Conservation (phyloP, 2,329 filamentous ascomycete genomes). For the Rhinocladiella mackenziei region DNA sequence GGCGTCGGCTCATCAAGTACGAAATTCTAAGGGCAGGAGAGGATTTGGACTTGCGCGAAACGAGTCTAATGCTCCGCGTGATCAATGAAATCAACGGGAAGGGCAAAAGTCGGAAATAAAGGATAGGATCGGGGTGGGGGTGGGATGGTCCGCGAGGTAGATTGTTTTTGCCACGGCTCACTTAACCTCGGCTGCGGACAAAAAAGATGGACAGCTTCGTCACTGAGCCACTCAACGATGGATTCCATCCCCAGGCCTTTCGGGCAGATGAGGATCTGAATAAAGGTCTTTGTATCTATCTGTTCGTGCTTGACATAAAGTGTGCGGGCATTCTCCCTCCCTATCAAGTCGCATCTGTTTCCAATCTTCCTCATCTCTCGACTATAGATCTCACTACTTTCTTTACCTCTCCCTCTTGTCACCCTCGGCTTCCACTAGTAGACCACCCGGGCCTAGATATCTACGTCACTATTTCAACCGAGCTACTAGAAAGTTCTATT, state of each 20-base stretch:
- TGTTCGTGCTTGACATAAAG: too few relatives aligned
- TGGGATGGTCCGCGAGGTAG: too few relatives aligned
- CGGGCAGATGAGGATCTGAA: neutral
- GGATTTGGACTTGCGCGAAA: neutral
- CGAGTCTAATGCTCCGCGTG: too few relatives aligned
- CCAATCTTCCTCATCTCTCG: neutral
- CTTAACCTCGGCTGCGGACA: too few relatives aligned
- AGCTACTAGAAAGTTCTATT: neutral
- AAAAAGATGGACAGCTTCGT: neutral
- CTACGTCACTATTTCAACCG: neutral
- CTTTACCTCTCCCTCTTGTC: neutral
- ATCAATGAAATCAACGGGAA: too few relatives aligned
- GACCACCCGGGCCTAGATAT: neutral
- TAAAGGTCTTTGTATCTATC: neutral
- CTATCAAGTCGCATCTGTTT: neutral
- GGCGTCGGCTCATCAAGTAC: neutral
- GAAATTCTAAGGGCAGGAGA: neutral
- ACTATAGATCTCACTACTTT: neutral
- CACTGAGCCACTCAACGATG: neutral
- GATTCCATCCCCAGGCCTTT: neutral
- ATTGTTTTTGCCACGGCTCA: too few relatives aligned
- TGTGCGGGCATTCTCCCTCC: too few relatives aligned
- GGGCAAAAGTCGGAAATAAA: too few relatives aligned
- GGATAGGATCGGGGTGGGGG: too few relatives aligned
- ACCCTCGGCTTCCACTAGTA: too few relatives aligned